phyloP scores from a whole-genome alignment of 768 basidiomycete species.

The Pulveroboletus sp. region DNA sequence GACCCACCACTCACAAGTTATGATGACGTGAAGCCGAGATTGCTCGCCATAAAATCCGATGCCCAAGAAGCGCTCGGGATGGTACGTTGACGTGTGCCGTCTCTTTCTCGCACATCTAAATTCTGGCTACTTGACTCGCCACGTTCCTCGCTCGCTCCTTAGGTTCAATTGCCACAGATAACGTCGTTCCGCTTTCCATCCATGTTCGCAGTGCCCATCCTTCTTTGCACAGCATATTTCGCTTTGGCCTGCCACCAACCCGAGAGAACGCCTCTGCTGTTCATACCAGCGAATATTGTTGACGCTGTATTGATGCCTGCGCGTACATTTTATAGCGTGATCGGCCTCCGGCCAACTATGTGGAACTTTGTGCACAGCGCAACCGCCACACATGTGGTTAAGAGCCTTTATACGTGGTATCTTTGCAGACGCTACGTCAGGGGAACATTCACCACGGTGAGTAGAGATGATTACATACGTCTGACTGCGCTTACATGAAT shows the following conservation, averaged over 20 bases:
- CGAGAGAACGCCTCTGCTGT: constrained; percentile 13
- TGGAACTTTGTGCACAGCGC: constrained; percentile 3
- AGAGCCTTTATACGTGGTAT: constrained; percentile 26
- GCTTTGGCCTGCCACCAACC: constrained; percentile 10
- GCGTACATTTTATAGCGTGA: constrained; percentile 2
- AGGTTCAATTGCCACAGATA: constrained; percentile 64
- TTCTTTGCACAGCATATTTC: constrained; percentile 20
- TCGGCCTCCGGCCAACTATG: constrained; percentile 19
- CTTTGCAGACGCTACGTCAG: constrained; percentile 30
- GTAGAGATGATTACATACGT: background rate
- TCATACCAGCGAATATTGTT: constrained; percentile 10
- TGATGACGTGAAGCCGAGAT: constrained; percentile 76
- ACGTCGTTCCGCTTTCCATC: constrained; percentile 48
- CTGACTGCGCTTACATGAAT: background rate
- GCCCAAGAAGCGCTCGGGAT: constrained; percentile 79
- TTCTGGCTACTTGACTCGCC: background rate
- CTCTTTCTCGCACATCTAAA: background rate
- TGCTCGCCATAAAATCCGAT: constrained; percentile 74
- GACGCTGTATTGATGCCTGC: constrained; percentile 22
- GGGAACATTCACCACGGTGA: constrained; percentile 16
- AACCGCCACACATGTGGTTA: constrained; percentile 16
- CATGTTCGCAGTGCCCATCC: constrained; percentile 13
- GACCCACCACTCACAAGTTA: constrained; percentile 71
- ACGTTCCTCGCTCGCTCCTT: background rate
- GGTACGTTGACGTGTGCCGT: constrained; percentile 38